These are phyloP conservation scores for Picocystis salinarum DNA, from an alignment of 139 green algal species.

Conservation along the genomic window DNA sequence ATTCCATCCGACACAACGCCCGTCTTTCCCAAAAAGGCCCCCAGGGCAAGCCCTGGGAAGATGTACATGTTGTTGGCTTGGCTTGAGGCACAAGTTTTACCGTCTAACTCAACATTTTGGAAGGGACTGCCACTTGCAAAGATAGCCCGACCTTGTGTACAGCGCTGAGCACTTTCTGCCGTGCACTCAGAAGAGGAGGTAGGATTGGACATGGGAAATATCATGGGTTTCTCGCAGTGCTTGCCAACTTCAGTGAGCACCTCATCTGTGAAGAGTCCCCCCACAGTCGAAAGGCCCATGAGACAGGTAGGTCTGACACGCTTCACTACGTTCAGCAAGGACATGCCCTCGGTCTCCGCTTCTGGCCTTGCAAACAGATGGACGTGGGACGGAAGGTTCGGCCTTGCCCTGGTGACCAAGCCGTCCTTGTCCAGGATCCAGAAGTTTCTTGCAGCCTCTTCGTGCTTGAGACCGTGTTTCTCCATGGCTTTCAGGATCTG, in stretches of 20 bases:
- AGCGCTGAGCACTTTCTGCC: slow-evolving; percentile 18
- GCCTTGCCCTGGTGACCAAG: slow-evolving; percentile 27
- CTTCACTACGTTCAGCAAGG: slow-evolving; percentile 38
- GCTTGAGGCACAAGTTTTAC: slow-evolving; percentile 6
- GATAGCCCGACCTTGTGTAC: slow-evolving; percentile 33
- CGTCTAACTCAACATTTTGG: slow-evolving; percentile 21
- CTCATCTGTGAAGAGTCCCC: slow-evolving; percentile 38
- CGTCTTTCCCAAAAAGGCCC: slow-evolving; percentile 25
- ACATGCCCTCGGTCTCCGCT: slow-evolving; percentile 20
- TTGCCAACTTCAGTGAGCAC: slow-evolving; percentile 15
- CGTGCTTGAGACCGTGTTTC: slow-evolving; percentile 24
- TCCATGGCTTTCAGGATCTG: slow-evolving; percentile 43
- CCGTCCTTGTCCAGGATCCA: slow-evolving; percentile 43
- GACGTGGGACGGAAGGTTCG: slow-evolving; percentile 23
- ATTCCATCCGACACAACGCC: slow-evolving; percentile 41
- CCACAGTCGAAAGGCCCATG: slow-evolving; percentile 47
- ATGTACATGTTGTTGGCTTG: slow-evolving; percentile 71
- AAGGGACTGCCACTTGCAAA: slow-evolving; percentile 56
- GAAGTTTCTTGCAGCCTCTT: slow-evolving; percentile 37
- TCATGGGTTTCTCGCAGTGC: slow-evolving; percentile 9
- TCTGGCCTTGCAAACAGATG: slow-evolving; percentile 23
- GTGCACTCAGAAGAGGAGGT: slow-evolving; percentile 21
- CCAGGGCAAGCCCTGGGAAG: slow-evolving; percentile 35
- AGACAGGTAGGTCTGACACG: slow-evolving; percentile 52
- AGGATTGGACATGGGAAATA: slow-evolving; percentile 19